These are phyloP conservation scores for Blastomyces emzantsi DNA, from an alignment of 2,329 filamentous ascomycete species.

Conservation along the genomic window DNA sequence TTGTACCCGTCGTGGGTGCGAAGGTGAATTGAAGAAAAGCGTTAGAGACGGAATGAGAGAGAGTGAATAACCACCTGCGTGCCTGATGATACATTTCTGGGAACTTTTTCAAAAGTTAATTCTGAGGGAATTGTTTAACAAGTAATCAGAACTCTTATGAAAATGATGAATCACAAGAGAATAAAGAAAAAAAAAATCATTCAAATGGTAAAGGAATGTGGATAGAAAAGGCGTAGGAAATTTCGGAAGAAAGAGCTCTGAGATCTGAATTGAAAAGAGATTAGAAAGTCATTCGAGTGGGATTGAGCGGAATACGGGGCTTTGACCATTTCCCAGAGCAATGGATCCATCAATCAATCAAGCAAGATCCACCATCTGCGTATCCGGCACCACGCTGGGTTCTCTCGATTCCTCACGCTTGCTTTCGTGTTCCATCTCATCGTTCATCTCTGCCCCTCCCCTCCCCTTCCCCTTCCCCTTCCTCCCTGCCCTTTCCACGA, in stretches of 20 bases:
- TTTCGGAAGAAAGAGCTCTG: neutral
- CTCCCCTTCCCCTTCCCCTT: constrained; percentile 24
- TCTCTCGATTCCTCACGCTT: constrained; percentile 4
- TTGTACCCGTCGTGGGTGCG: neutral
- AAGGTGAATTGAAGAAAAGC: neutral
- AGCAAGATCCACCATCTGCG: constrained; percentile 9
- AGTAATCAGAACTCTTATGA: neutral
- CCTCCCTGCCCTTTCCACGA: constrained; percentile 11
- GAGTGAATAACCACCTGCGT: neutral
- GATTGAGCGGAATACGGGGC: neutral
- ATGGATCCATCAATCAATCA: neutral
- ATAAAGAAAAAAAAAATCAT: neutral
- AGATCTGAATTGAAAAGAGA: too few relatives aligned
- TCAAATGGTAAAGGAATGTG: neutral
- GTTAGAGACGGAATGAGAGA: neutral
- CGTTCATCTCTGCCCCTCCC: constrained; percentile 20
- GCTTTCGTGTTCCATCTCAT: neutral
- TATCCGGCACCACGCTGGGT: constrained; percentile 10
- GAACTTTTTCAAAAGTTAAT: neutral
- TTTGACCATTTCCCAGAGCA: neutral
- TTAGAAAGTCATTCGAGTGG: neutral
- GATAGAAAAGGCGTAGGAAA: neutral
- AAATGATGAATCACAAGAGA: neutral
- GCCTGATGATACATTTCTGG: neutral
- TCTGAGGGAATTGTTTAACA: neutral